phyloP scores from a whole-genome alignment of 306 rosid species.

The Neltuma alba region DNA sequence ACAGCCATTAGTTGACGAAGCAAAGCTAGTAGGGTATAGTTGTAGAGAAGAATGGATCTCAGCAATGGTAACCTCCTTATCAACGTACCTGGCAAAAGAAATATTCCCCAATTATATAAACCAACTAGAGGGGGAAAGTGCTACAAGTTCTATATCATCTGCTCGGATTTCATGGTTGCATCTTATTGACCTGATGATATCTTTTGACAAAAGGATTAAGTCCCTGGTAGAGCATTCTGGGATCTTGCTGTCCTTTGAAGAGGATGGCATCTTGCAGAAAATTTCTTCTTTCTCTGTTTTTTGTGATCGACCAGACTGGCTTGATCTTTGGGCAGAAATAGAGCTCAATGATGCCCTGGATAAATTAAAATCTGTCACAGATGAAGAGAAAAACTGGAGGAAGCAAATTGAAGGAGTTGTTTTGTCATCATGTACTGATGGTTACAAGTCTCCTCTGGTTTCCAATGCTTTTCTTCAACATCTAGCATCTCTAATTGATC shows the following conservation, averaged over 20 bases:
- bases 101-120: slow-evolving; percentile 67
- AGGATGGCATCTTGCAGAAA: slow-evolving; percentile 55
- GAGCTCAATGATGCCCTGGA: slow-evolving; percentile 73
- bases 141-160: slow-evolving; percentile 47
- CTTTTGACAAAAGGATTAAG: slow-evolving; percentile 84
- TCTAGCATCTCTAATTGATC: slow-evolving; percentile 71
- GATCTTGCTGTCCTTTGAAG: slow-evolving; percentile 64
- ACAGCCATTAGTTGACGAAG: slow-evolving; percentile 96
- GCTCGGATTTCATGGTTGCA: slow-evolving; percentile 79
- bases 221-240: slow-evolving; percentile 82
- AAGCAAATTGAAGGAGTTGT: slow-evolving; percentile 59
- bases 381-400: slow-evolving; percentile 76
- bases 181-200: slow-evolving; percentile 91
- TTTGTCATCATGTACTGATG: slow-evolving; percentile 60
- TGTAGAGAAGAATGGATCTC: slow-evolving; percentile 98
- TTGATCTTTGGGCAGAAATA: slow-evolving; percentile 90
- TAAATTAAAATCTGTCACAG: slow-evolving; percentile 61
- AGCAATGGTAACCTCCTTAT: slow-evolving; percentile 78
- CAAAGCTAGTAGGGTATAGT: slow-evolving; percentile 82
- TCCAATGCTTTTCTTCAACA: slow-evolving; percentile 59
- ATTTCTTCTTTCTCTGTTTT: slow-evolving; percentile 80
- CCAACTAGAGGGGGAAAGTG: slow-evolving; percentile 62
- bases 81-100: slow-evolving; percentile 85
- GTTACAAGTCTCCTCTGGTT: slow-evolving; percentile 78
- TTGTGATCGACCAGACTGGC: slow-evolving; percentile 93